Conservation (phyloP, 2,329 filamentous ascomycete genomes). For the Emergomyces orientalis region DNA sequence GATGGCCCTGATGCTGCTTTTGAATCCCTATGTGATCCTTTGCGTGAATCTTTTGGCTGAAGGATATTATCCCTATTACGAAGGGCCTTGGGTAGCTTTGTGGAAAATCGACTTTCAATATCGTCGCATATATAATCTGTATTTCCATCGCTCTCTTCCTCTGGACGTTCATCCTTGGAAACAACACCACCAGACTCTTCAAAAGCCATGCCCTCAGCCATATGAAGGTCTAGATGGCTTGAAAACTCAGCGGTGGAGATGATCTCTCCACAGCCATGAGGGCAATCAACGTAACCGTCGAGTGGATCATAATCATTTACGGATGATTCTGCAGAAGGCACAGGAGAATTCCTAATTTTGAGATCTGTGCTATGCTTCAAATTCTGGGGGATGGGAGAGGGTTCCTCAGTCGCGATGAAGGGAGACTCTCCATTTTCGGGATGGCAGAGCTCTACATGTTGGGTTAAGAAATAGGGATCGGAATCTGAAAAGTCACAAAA, state of each 20-base stretch:
- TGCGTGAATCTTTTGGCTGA: constrained; percentile 12
- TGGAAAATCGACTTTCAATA: constrained; percentile 16
- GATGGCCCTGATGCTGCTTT: constrained; percentile 19
- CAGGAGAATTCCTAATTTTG: too few relatives aligned
- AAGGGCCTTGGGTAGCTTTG: constrained; percentile 17
- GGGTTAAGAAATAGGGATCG: constrained; percentile 31
- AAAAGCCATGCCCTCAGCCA: constrained; percentile 39
- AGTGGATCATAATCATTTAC: constrained; percentile 13
- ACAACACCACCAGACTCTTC: constrained; percentile 25
- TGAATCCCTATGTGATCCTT: constrained; percentile 26
- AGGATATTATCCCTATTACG: constrained; percentile 21
- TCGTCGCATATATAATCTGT: constrained; percentile 9
- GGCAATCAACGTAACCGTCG: constrained; percentile 44
- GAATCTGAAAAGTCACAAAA: constrained; percentile 38
- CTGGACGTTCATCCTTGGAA: constrained; percentile 2
- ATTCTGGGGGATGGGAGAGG: neutral
- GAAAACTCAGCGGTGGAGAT: constrained; percentile 46
- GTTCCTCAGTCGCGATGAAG: constrained; percentile 19
- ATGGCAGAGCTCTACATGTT: constrained; percentile 40
- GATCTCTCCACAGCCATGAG: constrained; percentile 52
- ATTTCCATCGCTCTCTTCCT: constrained; percentile 7
- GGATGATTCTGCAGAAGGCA: neutral
- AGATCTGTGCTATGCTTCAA: neutral
- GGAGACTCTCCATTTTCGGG: constrained; percentile 29
- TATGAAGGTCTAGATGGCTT: constrained; percentile 52